Evolutionary conservation across 2,329 filamentous ascomycete genomes (phyloP).

Genomic region (Myriosclerotinia duriaeana): DNA sequence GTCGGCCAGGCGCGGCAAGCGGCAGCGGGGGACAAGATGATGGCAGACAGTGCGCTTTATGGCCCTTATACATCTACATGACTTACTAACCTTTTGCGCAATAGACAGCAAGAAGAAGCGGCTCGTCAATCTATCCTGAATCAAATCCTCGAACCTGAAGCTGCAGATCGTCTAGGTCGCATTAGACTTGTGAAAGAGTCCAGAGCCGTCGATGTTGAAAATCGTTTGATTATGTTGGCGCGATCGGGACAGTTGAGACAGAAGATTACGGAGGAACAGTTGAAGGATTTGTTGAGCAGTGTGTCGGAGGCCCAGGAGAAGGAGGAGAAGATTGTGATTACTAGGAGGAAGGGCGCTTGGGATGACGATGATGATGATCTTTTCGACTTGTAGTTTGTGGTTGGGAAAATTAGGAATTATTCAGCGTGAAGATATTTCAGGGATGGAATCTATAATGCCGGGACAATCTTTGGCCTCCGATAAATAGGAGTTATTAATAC

Average conservation of each 20-base stretch:
- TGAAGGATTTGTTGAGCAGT: conserved; percentile 86
- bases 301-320: conserved; percentile 75
- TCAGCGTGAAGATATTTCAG: background rate
- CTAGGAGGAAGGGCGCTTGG: conserved; percentile 82
- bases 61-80: conserved; percentile 27
- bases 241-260: conserved; percentile 79
- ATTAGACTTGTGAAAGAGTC: conserved; percentile 95
- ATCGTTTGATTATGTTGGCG: conserved; percentile 87
- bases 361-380: conserved; percentile 80
- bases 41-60: conserved; percentile 57
- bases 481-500: conserved; percentile 17
- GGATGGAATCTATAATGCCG: background rate
- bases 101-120: conserved; percentile 58
- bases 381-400: conserved; percentile 51
- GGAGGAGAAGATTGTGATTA: conserved; percentile 81
- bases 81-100: background rate
- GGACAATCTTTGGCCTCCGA: background rate
- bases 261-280: conserved; percentile 88
- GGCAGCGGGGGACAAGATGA: conserved; percentile 57
- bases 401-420: background rate
- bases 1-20: conserved; percentile 45
- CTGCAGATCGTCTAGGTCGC: conserved; percentile 86
- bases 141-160: conserved; percentile 93
- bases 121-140: conserved; percentile 74
- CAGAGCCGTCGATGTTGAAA: conserved; percentile 86